A percentile compares a stretch with the other conserved stretches of the same genome.
Evolutionary conservation across 306 rosid genomes (phyloP).

Genomic region (Castanopsis chinensis): DNA sequence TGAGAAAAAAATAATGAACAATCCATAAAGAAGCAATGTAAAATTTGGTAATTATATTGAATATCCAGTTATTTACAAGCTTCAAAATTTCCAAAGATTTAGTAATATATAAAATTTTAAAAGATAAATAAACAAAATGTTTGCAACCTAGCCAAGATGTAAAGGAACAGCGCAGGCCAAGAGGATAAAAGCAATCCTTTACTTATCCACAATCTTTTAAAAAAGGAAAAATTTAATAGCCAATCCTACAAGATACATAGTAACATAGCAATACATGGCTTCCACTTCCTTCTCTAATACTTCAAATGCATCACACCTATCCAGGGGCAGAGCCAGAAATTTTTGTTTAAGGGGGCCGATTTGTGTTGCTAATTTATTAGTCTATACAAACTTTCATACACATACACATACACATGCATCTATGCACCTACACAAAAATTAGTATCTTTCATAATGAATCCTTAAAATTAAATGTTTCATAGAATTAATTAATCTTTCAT

Average conservation of each 20-base stretch:
- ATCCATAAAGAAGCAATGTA: background rate
- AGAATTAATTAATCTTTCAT: too few species aligned
- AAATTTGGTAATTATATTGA: background rate
- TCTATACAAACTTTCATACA: too few species aligned
- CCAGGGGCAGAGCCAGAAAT: too few species aligned
- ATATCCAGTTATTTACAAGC: background rate
- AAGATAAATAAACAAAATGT: background rate
- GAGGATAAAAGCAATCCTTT: background rate
- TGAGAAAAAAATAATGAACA: slow-evolving; percentile 4
- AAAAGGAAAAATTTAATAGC: background rate
- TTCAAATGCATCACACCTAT: slow-evolving; percentile 3
- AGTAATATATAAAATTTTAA: background rate
- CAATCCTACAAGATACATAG: background rate
- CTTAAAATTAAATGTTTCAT: too few species aligned
- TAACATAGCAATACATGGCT: background rate
- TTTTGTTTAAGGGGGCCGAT: too few species aligned
- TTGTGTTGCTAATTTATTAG: too few species aligned
- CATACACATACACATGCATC: too few species aligned
- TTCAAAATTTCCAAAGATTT: background rate
- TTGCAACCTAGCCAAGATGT: background rate
- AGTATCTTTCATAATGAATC: too few species aligned
- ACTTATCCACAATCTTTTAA: background rate
- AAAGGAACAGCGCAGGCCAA: background rate
- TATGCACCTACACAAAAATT: too few species aligned
- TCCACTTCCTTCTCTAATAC: background rate